A percentile compares a stretch with the other conserved stretches of the same genome.
Conservation (phyloP, 2,329 filamentous ascomycete genomes). For the Clonostachys byssicola region DNA sequence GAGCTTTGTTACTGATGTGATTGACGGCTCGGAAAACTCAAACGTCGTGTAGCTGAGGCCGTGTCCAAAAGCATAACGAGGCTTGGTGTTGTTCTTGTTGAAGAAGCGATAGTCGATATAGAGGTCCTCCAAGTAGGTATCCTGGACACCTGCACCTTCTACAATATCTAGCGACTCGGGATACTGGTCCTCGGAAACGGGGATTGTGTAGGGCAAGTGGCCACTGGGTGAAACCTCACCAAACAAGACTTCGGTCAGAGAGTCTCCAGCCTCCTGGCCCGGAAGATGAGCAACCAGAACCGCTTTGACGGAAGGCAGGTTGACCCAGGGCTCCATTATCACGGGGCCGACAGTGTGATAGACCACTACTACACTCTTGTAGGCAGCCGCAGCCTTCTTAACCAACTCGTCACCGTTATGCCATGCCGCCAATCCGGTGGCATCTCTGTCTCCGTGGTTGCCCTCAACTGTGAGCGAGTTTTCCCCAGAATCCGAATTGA, state of each 20-base stretch:
- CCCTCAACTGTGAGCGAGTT: conserved; percentile 59
- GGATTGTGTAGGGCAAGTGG: conserved; percentile 85
- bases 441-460: conserved; percentile 71
- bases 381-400: conserved; percentile 56
- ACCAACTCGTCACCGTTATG: conserved; percentile 81
- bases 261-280: conserved; percentile 81
- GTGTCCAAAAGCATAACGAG: conserved; percentile 82
- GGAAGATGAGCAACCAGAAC: conserved; percentile 83
- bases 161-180: conserved; percentile 56
- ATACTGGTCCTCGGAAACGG: conserved; percentile 65
- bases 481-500: conserved; percentile 80
- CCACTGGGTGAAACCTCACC: conserved; percentile 73
- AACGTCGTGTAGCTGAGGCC: conserved; percentile 81
- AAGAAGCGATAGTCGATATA: conserved; percentile 91
- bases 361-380: conserved; percentile 67
- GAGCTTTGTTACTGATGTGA: conserved; percentile 42
- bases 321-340: conserved; percentile 75
- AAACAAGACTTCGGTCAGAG: conserved; percentile 74
- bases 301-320: conserved; percentile 71
- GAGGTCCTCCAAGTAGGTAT: conserved; percentile 77
- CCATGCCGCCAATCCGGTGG: conserved; percentile 53
- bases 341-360: conserved; percentile 84
- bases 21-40: conserved; percentile 45
- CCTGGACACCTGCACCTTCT: conserved; percentile 64
- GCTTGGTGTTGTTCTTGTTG: conserved; percentile 69